Conservation (phyloP, 2,329 filamentous ascomycete species). For the Ophiocordyceps camponoti-rufipedis region DNA sequence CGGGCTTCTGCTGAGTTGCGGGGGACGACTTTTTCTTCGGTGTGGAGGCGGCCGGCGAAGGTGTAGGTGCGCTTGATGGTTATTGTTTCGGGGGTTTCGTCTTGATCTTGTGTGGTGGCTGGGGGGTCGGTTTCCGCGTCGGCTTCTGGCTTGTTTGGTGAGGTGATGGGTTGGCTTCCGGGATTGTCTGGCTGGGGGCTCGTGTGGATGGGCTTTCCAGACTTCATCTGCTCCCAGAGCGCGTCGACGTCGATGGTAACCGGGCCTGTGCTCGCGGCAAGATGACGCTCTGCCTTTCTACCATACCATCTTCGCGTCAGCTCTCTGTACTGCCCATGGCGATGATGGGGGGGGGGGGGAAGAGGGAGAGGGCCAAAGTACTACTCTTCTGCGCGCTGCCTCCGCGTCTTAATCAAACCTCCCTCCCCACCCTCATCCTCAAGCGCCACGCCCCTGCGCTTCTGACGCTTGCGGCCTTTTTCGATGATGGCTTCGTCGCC, state of each 20-base stretch:
- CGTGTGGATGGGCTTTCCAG: conserved; percentile 12
- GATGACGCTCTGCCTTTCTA: conserved; percentile 39
- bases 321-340: background rate
- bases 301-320: conserved; percentile 9
- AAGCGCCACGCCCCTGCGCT: conserved; percentile 17
- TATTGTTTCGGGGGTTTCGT: conserved; percentile 25
- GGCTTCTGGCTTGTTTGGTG: background rate
- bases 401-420: conserved; percentile 52
- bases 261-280: conserved; percentile 31
- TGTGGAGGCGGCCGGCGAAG: conserved; percentile 55
- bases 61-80: conserved; percentile 56
- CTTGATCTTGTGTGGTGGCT: background rate
- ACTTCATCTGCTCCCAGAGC: conserved; percentile 49
- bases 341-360: background rate
- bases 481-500: conserved; percentile 55
- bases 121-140: background rate
- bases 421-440: conserved; percentile 41
- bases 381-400: conserved; percentile 48
- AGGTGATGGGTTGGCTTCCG: background rate
- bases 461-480: conserved; percentile 36
- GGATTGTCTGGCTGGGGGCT: background rate
- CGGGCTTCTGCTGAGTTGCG: conserved; percentile 47
- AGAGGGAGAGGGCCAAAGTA: background rate
- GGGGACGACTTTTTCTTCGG: conserved; percentile 51
- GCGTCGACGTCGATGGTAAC: conserved; percentile 56